phyloP scores from a whole-genome alignment of 352 stramenopile genomes.

The Phytophthora parvispora region DNA sequence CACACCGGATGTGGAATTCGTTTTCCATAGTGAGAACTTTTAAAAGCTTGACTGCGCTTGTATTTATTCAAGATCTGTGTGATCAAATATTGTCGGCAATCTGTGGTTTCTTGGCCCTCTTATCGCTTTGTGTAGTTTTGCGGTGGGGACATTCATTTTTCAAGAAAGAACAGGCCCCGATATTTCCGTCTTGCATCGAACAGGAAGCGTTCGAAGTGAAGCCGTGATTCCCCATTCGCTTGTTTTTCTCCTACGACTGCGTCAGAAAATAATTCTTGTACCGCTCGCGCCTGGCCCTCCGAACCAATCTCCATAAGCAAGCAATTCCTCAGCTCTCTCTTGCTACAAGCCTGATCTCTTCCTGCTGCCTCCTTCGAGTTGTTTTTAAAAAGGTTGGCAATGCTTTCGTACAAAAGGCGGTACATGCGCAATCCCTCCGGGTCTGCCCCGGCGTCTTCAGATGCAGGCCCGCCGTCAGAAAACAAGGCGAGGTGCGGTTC shows the following conservation, averaged over 20 bases:
- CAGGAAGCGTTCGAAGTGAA: constrained; percentile 49
- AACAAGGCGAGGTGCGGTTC: constrained; percentile 85
- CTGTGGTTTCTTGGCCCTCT: too few species aligned
- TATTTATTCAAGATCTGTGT: constrained; percentile 2
- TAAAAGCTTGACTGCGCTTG: background rate
- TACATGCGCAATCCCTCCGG: constrained; percentile 69
- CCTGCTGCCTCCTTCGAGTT: background rate
- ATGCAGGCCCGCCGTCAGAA: constrained; percentile 45
- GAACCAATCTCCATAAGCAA: constrained; percentile 76
- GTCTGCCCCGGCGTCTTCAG: constrained; percentile 13
- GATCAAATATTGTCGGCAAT: too few species aligned
- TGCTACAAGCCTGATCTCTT: background rate
- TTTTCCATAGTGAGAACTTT: constrained; percentile 58
- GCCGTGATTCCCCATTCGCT: background rate
- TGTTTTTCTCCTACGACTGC: background rate
- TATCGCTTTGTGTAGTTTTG: too few species aligned
- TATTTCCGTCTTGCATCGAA: constrained; percentile 48
- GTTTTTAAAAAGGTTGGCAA: constrained; percentile 41
- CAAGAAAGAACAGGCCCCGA: constrained; percentile 42
- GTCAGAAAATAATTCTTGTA: constrained; percentile 50
- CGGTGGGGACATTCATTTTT: too few species aligned
- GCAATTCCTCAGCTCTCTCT: background rate
- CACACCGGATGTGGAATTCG: constrained; percentile 50
- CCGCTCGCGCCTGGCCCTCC: constrained; percentile 53
- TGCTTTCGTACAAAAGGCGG: constrained; percentile 39